Evolutionary conservation across 2,329 filamentous ascomycete species (phyloP), one percentile per base, ranked within the genome.

Genomic region (Chrysosporium queenslandicum): DNA sequence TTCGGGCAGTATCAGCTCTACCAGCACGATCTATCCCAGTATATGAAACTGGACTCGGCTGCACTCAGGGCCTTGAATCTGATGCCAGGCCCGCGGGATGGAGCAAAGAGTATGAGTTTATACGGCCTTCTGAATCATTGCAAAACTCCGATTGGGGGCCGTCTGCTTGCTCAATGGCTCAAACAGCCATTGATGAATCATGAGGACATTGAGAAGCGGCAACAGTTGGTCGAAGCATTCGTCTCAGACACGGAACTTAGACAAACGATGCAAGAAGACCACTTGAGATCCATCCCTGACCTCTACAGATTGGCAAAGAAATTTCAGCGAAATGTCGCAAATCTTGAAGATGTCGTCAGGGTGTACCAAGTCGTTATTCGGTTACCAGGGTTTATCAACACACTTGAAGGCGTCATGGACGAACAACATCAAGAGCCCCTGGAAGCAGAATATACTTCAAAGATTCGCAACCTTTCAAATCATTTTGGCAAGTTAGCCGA

Each of bases 1-100:
- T 97, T 96, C 67, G 92, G 94, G 2, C 91, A 98, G 65, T 98
- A 94, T 64, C 87, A 91, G 67, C 79, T 98, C 14, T 98, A 97
- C 64, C 92, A 98, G 69, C 92, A 98, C 68, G 92, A 98, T 64
- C 73, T 98, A 41, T 85, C 90, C 1, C 90, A 98, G 63, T 98
- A 88, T 67, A 98, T 98, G 92, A 98, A 96, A 70, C 77, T 98
- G 3, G 92, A 98, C 68, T 89, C 94, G 0, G 88, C 92, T 1
- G 92, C 92, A 0, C 74, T 98, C 40, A 91, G 94, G 63, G 92
- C 92, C 0, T 77, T 98, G 50, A 98, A 98, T 62, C 78, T 98
- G 34, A 97, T 98, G 90, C 94, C 92, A 4, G 91, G 92, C 4
- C 87, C 87, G 0, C 82, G 89, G 58, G 92, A 98, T 64, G 92